A percentile compares a stretch with the other conserved stretches of the same genome.
Evolutionary conservation across 2,329 filamentous ascomycete genomes (phyloP).

Genomic region (Orbilia oligospora): DNA sequence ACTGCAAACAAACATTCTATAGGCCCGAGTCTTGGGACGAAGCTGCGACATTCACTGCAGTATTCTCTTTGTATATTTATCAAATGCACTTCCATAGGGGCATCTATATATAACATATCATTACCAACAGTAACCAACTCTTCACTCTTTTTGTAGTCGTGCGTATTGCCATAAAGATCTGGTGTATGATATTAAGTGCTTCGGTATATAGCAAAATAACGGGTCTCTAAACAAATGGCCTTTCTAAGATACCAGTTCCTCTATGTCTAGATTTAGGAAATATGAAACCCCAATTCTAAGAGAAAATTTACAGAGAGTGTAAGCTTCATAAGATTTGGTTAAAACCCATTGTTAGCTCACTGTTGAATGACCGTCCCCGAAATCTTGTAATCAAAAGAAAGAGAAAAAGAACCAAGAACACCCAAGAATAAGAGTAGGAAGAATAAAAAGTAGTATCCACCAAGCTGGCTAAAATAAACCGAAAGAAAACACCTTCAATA

Average conservation of each 20-base stretch:
- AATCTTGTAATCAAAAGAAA: conserved; percentile 1
- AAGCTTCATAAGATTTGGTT: conserved; percentile 25
- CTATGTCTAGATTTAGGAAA: conserved; percentile 25
- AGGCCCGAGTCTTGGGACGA: conserved; percentile 12
- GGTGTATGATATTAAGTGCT: not conserved
- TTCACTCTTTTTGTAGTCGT: not conserved
- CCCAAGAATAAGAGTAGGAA: not conserved
- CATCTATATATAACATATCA: conserved; percentile 17
- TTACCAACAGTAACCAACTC: not conserved
- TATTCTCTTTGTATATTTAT: conserved; percentile 36
- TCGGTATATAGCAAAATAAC: not conserved
- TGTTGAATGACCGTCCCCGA: not conserved
- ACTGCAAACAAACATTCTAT: conserved; percentile 11
- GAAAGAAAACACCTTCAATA: conserved; percentile 10
- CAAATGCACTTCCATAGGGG: not conserved
- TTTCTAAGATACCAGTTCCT: conserved; percentile 4
- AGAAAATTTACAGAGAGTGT: not conserved
- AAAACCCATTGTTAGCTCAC: not conserved
- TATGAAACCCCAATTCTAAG: not conserved
- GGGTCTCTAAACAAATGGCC: not conserved
- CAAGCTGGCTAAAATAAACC: conserved; percentile 34
- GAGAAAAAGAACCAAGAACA: conserved; percentile 23
- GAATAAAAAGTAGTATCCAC: conserved; percentile 8
- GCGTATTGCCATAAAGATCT: not conserved
- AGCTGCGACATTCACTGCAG: conserved; percentile 22